Base-by-base conservation (phyloP, 2,329 filamentous ascomycete species). In the Fusarium humuli region DNA sequence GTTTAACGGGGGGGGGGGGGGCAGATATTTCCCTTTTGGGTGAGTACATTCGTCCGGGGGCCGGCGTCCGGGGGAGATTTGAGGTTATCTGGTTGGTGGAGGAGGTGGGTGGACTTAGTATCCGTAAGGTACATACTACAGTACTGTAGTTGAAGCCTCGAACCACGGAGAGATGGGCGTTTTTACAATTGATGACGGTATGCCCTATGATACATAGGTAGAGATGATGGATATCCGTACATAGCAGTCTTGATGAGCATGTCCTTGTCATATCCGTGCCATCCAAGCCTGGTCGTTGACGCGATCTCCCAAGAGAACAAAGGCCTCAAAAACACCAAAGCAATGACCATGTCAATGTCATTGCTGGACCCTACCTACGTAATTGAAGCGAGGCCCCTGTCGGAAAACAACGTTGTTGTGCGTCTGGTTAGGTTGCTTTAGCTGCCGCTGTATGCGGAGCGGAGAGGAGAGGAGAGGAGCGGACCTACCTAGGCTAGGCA, bases 1-100 rank as follows among this genome's bases (percentile, higher is more conserved):
- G n/a, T n/a, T n/a, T n/a, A n/a, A n/a, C n/a, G n/a, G n/a, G n/a
- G n/a, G n/a, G n/a, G n/a, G 63, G 71, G 62, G 70, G 70, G 57
- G 57, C 27, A 60, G 23, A 41, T 32, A 48, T 67, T 73, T 22
- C 71, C 67, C 45, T 22, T 71, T 73, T 69, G 44, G 68, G 71
- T 57, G 49, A 57, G 29, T 29, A 45, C 54, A 42, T 61, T 48
- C 37, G 44, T 61, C 63, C 52, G 55, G 71, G 61, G 69, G 55
- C 32, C 18, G 49, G 55, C 40, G 58, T 59, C 67, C 25, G 62
- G 67, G 62, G 59, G 64, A 48, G 47, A 60, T 20, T 57, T 45
- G n/a, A 61, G 62, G 56, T 47, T 69, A 44, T 69, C 49, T 71
- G 68, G 72, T 73, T 70, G 70, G 57, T 73, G 58, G 67, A 66